A percentile compares a stretch with the other conserved stretches of the same genome.
Conservation (phyloP, 1,139 yeast species). For the Saccharomyces hybrid region DNA sequence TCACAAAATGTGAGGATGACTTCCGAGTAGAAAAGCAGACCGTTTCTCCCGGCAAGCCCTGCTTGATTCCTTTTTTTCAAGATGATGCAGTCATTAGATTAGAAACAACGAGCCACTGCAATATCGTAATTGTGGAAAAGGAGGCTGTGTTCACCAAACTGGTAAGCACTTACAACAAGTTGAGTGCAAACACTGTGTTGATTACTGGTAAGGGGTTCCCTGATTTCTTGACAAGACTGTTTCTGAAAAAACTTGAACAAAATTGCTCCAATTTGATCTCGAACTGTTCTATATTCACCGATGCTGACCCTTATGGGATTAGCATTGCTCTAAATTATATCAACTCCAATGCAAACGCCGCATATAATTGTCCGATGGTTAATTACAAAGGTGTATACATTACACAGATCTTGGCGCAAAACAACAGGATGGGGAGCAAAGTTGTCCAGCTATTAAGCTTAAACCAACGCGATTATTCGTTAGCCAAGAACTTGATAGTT, state of each 20-base stretch:
- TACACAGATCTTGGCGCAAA: slow-evolving; percentile 11
- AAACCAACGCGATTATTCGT: slow-evolving; percentile 7
- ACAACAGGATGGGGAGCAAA: slow-evolving; percentile 2
- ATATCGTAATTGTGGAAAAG: slow-evolving; percentile 25
- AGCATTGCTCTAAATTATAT: slow-evolving; percentile 29
- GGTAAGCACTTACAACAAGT: slow-evolving; percentile 4
- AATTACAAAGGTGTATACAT: slow-evolving; percentile 19
- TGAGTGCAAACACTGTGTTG: slow-evolving; percentile 14
- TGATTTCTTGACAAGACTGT: slow-evolving; percentile 26
- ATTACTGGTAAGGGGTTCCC: slow-evolving; percentile 36
- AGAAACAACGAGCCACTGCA: slow-evolving; percentile 3
- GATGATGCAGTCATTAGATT: slow-evolving; percentile 5
- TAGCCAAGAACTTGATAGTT: slow-evolving; percentile 11
- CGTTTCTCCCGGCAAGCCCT: neutral
- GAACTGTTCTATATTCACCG: slow-evolving; percentile 22
- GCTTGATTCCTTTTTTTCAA: slow-evolving; percentile 14
- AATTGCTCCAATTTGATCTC: slow-evolving; percentile 2
- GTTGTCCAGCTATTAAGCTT: slow-evolving; percentile 11
- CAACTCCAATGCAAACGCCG: slow-evolving; percentile 5
- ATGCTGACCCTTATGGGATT: slow-evolving; percentile 34
- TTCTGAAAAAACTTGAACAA: slow-evolving; percentile 17
- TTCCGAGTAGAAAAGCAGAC: slow-evolving; percentile 3
- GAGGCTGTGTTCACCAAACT: slow-evolving; percentile 28
- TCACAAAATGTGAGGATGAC: slow-evolving; percentile 6
- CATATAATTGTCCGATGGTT: slow-evolving; percentile 11